These are phyloP conservation scores for Colletotrichum sojae DNA, from an alignment of 2,329 filamentous ascomycete genomes.

Conservation along the genomic window DNA sequence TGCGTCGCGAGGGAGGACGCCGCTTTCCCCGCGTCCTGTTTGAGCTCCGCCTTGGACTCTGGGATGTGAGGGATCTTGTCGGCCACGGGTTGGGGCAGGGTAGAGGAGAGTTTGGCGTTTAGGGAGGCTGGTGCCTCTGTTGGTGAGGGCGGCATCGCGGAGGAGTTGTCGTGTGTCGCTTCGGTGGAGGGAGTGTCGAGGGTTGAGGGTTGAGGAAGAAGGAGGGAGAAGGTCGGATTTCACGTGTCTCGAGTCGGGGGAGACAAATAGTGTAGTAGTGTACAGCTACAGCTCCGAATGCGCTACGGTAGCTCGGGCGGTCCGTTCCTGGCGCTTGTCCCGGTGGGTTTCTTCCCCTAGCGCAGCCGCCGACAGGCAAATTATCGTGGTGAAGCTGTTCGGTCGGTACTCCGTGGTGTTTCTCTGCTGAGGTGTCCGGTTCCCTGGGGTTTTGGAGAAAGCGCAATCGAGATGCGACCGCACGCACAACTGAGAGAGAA, in stretches of 20 bases:
- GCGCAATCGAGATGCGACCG: not conserved
- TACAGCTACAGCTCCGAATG: too few relatives aligned
- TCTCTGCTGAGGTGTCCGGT: not conserved
- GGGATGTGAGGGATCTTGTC: constrained; percentile 59
- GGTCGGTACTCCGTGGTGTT: constrained; percentile 33
- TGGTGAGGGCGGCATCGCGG: constrained; percentile 43
- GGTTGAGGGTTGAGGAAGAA: not conserved
- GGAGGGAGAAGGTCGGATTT: not conserved
- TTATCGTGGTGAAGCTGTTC: not conserved
- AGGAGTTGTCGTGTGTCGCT: not conserved
- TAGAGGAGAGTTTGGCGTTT: constrained; percentile 23
- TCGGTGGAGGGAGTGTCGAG: not conserved
- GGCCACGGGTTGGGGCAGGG: constrained; percentile 52
- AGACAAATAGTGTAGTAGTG: too few relatives aligned
- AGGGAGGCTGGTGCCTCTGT: constrained; percentile 43
- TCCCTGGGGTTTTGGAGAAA: not conserved
- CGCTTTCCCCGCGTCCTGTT: constrained; percentile 57
- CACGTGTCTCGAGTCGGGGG: too few relatives aligned
- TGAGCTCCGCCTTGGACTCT: constrained; percentile 60
- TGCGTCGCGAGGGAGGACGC: constrained; percentile 60
- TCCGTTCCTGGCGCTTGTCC: constrained; percentile 37
- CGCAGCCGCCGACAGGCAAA: too few relatives aligned
- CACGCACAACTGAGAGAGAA: not conserved
- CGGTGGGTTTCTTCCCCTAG: not conserved
- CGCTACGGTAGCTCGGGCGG: constrained; percentile 20